Base-by-base conservation (phyloP, 192 early-diverging fungal genomes). In the Coemansia sp. region DNA sequence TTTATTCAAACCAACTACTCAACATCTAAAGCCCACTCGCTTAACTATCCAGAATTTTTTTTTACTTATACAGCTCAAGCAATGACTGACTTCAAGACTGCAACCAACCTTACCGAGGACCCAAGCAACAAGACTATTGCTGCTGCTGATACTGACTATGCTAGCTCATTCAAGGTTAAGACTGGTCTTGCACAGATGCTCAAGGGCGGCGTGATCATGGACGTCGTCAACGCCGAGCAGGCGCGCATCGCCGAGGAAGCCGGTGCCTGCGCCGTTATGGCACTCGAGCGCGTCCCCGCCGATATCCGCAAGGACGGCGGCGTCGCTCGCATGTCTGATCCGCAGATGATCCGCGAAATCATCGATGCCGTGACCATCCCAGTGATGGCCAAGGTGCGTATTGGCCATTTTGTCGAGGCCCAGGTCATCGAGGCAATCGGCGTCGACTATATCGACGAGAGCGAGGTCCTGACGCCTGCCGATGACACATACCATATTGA, bases 161-260 rank as follows among this genome's bases (percentile, higher is more conserved):
- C 56, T 25, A 78, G 68, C 18, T 64, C 84, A 19, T 95, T 94
- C 83, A 86, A 85, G 58, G 88, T 95, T 81, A 97, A 98, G 86
- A 88, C 93, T 55, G 95, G 95, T 54, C 88, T 98, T 58, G 96
- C 96, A 23, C 94, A 97, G 86, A 98, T 93, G 90, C 86, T 98
- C 74, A 98, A 98, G 91, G 95, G 95, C 62, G 97, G 97, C 64
- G 97, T 99, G 27, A 98, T 99, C 82, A 98, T 99, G 97, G 97
- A 98, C 82, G 97, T 99, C 22, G 88, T 98, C 68, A 94, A 99
- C 73, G 94, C 89, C 55, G 95, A 99, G 78, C 97, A 99, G 83
- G 97, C 97, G 19, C 82, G 93, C 29, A 98, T 99, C 68, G 97
- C 97, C 57, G 97, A 99, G 76, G 91, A 94, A 64, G 95, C 95